These are phyloP conservation scores for Rhizophagus clarus DNA, from an alignment of 192 early-diverging fungal species.

Conservation along the genomic window DNA sequence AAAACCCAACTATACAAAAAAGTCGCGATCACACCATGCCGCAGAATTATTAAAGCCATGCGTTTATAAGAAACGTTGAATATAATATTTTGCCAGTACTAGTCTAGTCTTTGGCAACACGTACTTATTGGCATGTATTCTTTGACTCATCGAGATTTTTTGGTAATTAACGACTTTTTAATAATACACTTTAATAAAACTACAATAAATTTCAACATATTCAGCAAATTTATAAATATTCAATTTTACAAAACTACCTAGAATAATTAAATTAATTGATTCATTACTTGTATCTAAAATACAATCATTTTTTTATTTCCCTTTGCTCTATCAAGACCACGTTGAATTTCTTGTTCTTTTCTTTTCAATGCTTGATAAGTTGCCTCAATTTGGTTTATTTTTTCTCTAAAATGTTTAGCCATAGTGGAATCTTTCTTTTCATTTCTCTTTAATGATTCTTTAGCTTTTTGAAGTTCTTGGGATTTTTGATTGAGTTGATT, in stretches of 20 bases:
- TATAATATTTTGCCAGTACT: too few species aligned
- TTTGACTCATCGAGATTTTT: too few species aligned
- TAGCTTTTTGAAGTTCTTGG: conserved; percentile 10
- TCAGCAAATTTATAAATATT: too few species aligned
- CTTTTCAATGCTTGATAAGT: conserved; percentile 5
- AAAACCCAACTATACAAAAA: conserved; percentile 40
- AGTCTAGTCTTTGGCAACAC: too few species aligned
- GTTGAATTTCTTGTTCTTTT: conserved; percentile 18
- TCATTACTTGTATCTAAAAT: not conserved
- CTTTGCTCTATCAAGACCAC: conserved; percentile 10
- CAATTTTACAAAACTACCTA: too few species aligned
- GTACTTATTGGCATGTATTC: too few species aligned
- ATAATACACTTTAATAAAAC: too few species aligned
- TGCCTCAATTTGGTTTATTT: conserved; percentile 6
- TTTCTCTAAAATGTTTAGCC: conserved; percentile 28
- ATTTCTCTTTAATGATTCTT: conserved; percentile 11
- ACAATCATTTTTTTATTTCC: conserved; percentile 10
- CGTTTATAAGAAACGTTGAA: conserved; percentile 60
- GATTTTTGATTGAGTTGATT: not conserved
- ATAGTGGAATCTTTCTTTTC: conserved; percentile 17
- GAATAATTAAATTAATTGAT: too few species aligned
- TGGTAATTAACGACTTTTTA: too few species aligned
- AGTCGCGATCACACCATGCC: conserved; percentile 44
- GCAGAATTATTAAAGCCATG: conserved; percentile 59
- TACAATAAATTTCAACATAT: too few species aligned